A percentile compares a stretch with the other conserved stretches of the same genome.
These are phyloP conservation scores for Fusarium nodosum DNA, from an alignment of 2,329 filamentous ascomycete species.

Conservation along the genomic window DNA sequence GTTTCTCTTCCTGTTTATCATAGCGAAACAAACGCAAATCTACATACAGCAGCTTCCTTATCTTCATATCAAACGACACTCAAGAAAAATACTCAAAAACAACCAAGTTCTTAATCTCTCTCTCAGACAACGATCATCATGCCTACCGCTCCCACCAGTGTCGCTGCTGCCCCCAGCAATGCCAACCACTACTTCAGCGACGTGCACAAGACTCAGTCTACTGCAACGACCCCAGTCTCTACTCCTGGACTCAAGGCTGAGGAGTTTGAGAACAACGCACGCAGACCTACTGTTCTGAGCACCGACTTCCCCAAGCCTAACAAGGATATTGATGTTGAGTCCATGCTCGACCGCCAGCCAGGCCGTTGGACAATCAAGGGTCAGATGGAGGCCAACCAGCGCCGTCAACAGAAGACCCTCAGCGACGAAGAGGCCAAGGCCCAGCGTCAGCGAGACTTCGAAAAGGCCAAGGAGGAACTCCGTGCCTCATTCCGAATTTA, in stretches of 20 bases:
- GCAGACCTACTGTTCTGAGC: conserved; percentile 47
- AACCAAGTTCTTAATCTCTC: neutral
- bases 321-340: conserved; percentile 57
- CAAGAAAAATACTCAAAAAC: neutral
- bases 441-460: conserved; percentile 58
- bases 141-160: conserved; percentile 26
- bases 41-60: neutral
- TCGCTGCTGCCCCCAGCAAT: conserved; percentile 35
- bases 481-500: conserved; percentile 50
- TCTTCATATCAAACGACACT: neutral
- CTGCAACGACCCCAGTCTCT: conserved; percentile 42
- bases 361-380: conserved; percentile 59
- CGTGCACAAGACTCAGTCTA: conserved; percentile 42
- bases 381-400: conserved; percentile 53
- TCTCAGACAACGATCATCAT: conserved; percentile 18
- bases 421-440: conserved; percentile 52
- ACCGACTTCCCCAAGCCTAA: conserved; percentile 59
- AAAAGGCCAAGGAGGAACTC: conserved; percentile 63
- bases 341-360: conserved; percentile 60
- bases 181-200: conserved; percentile 37
- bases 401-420: conserved; percentile 43
- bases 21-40: conserved; percentile 13
- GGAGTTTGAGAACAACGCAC: conserved; percentile 22
- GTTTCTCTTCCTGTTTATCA: conserved; percentile 6
- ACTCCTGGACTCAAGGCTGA: conserved; percentile 42